Evolutionary conservation across 2,329 filamentous ascomycete genomes (phyloP).

Genomic region (Pestalotiopsis sp.): DNA sequence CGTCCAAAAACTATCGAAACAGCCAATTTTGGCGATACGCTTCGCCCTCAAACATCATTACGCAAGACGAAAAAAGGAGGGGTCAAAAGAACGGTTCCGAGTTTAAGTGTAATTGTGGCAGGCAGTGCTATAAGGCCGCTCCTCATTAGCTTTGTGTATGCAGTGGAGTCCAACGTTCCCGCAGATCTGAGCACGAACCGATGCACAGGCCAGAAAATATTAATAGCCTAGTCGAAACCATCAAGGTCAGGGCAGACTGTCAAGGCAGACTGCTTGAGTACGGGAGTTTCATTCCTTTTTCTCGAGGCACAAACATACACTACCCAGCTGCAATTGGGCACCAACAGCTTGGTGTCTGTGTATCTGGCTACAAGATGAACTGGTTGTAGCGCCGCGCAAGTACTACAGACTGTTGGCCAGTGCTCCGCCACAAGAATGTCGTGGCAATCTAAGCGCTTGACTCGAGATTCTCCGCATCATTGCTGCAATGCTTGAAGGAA

Average conservation of each 20-base stretch:
- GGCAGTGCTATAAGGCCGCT: neutral
- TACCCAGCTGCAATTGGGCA: too few species aligned
- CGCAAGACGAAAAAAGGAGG: neutral
- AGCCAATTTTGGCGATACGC: neutral
- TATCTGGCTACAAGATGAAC: too few species aligned
- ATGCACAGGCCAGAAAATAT: neutral
- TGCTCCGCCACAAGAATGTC: too few species aligned
- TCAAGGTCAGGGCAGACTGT: neutral
- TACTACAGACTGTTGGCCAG: too few species aligned
- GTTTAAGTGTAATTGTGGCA: neutral
- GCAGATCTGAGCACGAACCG: neutral
- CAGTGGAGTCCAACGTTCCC: neutral
- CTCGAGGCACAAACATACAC: too few species aligned
- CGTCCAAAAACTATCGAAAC: neutral
- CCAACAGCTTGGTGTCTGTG: too few species aligned
- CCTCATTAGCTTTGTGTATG: neutral
- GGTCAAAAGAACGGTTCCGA: neutral
- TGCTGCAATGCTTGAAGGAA: too few species aligned
- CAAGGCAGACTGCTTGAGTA: neutral
- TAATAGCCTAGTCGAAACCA: neutral
- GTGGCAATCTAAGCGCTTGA: too few species aligned
- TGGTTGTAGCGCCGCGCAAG: too few species aligned
- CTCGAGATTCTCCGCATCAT: too few species aligned
- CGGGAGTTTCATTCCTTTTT: too few species aligned
- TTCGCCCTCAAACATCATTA: neutral